Base-by-base conservation (phyloP, 1,284 basidiomycete species). In the Ustilago cynodontis region DNA sequence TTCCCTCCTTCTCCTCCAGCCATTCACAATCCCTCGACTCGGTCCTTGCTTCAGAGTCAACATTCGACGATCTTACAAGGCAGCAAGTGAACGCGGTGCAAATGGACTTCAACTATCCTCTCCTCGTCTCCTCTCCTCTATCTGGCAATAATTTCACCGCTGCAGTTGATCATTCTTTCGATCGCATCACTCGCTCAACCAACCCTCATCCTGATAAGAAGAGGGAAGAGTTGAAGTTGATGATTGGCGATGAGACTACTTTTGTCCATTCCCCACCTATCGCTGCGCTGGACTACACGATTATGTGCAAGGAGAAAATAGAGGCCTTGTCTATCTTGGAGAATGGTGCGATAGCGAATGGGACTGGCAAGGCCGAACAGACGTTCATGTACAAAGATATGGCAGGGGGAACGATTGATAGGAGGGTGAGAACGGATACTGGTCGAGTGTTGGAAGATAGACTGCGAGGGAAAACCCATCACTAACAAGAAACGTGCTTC, bases 21-120 rank as follows among this genome's bases (percentile, higher is more conserved):
- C n/a, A n/a, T n/a, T n/a, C n/a, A n/a, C 35, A 43, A 24, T 16
- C 29, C 2, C 10, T 51, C 49, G n/a, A 29, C 13, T 37, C 35
- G 14, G 9, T 14, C 3, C 8, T 37, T 8, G 7, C 14, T 14
- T 3, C 35, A 8, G 35, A 37, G 3, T 8, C 58, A n/a, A 41
- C 54, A 9, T 31, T 59, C 1, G 56, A 59, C 11, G 43, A 58
- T 18, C 54, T 56, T 16, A 14, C n/a, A 22, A n/a, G 37, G 39
- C 28, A 47, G 11, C 39, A 16, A 26, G 61, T 60, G 14, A 20
- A 51, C 24, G 53, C 55, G 1, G 63, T 65, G 14, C 55, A 71
- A 31, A 31, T 59, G 11, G 57, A 72, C 45, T 72, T 52, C 53
- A 72, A 67, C 57, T 72, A 67, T 29, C 70, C 70, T 22, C 65